phyloP scores from a whole-genome alignment of 306 rosid genomes.

The Dryas alaskensis region DNA sequence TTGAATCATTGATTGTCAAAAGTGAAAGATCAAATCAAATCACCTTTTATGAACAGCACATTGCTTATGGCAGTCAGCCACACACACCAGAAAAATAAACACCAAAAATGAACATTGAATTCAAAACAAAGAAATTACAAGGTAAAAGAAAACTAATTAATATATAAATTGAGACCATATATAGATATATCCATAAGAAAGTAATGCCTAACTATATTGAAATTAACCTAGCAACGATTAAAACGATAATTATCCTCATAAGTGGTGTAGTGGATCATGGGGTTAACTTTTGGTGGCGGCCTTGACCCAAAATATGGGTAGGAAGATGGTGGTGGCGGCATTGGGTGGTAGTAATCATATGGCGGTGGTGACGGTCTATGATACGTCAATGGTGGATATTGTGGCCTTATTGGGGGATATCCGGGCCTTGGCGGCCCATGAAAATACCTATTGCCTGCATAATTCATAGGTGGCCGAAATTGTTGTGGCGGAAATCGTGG shows the following conservation, averaged over 20 bases:
- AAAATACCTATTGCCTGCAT: conserved; percentile 11
- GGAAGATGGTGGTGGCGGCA: not conserved
- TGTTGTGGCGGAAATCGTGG: not conserved
- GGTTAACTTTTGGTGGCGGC: conserved; percentile 3
- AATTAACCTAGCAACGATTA: not conserved
- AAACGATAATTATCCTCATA: conserved; percentile 27
- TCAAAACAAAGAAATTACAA: not conserved
- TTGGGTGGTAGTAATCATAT: conserved; percentile 25
- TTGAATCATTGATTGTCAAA: too few relatives aligned
- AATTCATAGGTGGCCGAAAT: too few relatives aligned
- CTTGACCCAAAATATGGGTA: not conserved
- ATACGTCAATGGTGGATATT: not conserved
- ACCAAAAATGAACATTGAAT: too few relatives aligned
- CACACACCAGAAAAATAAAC: too few relatives aligned
- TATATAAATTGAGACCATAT: not conserved
- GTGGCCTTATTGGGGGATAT: not conserved
- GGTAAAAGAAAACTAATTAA: not conserved
- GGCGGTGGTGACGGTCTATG: not conserved
- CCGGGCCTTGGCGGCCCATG: not conserved
- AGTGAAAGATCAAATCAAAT: too few relatives aligned
- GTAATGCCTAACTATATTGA: not conserved
- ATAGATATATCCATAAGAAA: not conserved
- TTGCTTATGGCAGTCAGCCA: too few relatives aligned
- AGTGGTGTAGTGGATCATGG: conserved; percentile 25
- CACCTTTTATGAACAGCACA: too few relatives aligned